These are phyloP conservation scores for Fusarium nanum DNA, from an alignment of 2,329 filamentous ascomycete species.

Conservation along the genomic window DNA sequence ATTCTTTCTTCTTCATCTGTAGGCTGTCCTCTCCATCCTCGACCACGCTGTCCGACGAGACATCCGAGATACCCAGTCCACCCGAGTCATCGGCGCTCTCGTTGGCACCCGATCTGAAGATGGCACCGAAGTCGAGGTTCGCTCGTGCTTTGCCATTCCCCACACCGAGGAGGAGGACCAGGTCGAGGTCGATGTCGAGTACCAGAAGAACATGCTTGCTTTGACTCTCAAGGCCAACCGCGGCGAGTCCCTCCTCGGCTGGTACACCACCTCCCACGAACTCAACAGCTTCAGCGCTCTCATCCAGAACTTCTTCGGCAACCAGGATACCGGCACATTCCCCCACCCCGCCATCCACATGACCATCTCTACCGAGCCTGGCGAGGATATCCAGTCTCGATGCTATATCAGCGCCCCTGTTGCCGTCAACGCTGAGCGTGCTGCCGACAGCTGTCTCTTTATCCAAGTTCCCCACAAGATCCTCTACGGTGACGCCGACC, in stretches of 20 bases:
- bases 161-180: constrained; percentile 99
- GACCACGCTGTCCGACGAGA: constrained; percentile 96
- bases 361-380: constrained; percentile 90
- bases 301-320: constrained; percentile 98
- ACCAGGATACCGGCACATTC: constrained; percentile 95
- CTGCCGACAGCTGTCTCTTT: constrained; percentile 95
- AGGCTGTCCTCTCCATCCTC: constrained; percentile 81
- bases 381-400: constrained; percentile 87
- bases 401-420: constrained; percentile 97
- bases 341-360: constrained; percentile 98
- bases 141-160: constrained; percentile 96
- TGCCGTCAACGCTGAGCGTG: constrained; percentile 92
- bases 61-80: constrained; percentile 78
- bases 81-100: constrained; percentile 95
- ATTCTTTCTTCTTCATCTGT: constrained; percentile 2
- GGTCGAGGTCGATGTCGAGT: constrained; percentile 99
- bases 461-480: constrained; percentile 97
- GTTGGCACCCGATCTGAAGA: constrained; percentile 95
- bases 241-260: constrained; percentile 92
- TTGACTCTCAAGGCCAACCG: constrained; percentile 94
- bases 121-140: constrained; percentile 94
- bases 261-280: constrained; percentile 97
- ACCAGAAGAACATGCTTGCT: constrained; percentile 99
- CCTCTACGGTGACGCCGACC: constrained; percentile 81
- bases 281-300: constrained; percentile 98